A percentile compares a stretch with the other conserved stretches of the same genome.
These are phyloP conservation scores for Heliosperma pusillum DNA, from an alignment of 148 eudicot genomes.

Conservation along the genomic window DNA sequence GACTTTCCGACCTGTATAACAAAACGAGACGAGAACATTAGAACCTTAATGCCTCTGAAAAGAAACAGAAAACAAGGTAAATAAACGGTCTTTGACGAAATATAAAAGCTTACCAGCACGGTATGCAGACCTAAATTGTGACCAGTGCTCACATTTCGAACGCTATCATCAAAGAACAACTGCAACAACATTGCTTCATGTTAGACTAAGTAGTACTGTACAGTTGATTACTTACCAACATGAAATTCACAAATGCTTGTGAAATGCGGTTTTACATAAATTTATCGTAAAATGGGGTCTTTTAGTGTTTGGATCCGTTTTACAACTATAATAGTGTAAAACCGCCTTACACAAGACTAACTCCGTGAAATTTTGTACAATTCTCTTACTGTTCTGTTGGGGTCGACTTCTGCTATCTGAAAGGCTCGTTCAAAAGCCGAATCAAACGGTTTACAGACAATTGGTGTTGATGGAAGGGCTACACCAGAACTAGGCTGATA, in stretches of 20 bases:
- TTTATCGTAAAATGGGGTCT: no score
- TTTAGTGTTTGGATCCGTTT: no score
- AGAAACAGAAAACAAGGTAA: background rate
- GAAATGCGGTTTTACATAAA: no score
- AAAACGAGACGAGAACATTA: background rate
- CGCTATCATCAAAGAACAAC: slow-evolving; percentile 86
- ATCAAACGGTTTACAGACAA: slow-evolving; percentile 79
- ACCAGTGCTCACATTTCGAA: slow-evolving; percentile 70
- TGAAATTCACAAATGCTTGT: no score
- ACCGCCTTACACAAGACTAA: no score
- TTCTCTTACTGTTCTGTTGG: slow-evolving; percentile 58
- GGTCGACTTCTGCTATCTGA: slow-evolving; percentile 59
- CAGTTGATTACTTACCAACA: background rate
- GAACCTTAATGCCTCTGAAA: background rate
- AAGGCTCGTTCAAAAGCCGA: slow-evolving; percentile 54
- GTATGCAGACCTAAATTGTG: slow-evolving; percentile 62
- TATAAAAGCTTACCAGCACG: slow-evolving; percentile 53
- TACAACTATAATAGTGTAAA: no score
- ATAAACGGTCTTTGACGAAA: background rate
- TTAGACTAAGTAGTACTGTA: background rate
- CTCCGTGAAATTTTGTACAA: no score
- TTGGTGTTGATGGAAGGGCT: slow-evolving; percentile 47
- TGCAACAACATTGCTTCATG: slow-evolving; percentile 26
- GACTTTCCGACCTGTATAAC: slow-evolving; percentile 67
- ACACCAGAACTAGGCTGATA: slow-evolving; percentile 38